Conservation (phyloP, 768 basidiomycete species). For the Rubroboletus pulcherrimus region DNA sequence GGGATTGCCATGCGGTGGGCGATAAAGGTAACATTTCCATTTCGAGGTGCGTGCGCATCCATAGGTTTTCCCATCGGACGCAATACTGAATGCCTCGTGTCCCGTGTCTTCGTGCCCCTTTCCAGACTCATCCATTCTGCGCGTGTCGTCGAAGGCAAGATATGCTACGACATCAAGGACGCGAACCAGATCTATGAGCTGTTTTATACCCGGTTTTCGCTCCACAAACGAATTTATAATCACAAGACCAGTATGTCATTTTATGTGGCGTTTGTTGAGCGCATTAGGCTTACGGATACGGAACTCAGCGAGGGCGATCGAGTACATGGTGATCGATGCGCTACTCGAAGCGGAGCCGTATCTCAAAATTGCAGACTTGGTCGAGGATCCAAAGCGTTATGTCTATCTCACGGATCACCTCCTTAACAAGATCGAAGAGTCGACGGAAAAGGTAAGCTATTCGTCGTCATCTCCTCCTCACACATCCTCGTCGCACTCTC, state of each 20-base stretch:
- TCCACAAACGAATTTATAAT: conserved; percentile 82
- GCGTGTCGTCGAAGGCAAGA: conserved; percentile 67
- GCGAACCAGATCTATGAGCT: conserved; percentile 73
- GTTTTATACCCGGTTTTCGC: conserved; percentile 66
- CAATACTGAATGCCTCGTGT: not conserved
- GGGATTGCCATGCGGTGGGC: conserved; percentile 72
- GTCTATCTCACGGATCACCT: conserved; percentile 69
- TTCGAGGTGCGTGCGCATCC: conserved; percentile 36
- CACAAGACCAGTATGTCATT: conserved; percentile 54
- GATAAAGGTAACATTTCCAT: conserved; percentile 51
- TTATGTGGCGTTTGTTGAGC: not conserved
- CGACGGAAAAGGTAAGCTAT: conserved; percentile 31
- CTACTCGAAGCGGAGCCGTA: conserved; percentile 64
- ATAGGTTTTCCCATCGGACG: not conserved
- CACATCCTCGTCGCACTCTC: too few relatives aligned
- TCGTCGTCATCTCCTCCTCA: too few relatives aligned
- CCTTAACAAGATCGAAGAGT: conserved; percentile 54
- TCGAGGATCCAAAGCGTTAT: conserved; percentile 57
- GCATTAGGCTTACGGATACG: not conserved
- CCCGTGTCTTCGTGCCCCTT: not conserved
- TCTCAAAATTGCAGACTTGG: conserved; percentile 54
- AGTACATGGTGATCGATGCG: conserved; percentile 82
- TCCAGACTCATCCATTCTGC: conserved; percentile 68
- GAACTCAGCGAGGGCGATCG: conserved; percentile 63
- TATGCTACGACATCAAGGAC: conserved; percentile 82